Evolutionary conservation across 805 yeast species (phyloP).

Genomic region (Candida loeiensis): DNA sequence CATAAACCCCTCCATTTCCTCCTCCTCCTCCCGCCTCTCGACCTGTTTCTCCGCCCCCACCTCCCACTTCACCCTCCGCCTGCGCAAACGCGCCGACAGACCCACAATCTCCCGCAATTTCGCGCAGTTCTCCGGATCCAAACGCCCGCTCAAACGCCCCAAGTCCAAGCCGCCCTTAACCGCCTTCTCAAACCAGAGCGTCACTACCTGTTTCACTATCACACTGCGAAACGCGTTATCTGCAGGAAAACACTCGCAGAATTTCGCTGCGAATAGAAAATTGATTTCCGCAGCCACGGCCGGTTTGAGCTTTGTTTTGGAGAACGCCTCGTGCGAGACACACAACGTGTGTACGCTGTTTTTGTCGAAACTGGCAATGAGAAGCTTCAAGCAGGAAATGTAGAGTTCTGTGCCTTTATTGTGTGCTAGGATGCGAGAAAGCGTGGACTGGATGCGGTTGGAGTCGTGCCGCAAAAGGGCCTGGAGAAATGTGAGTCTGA

Average conservation of each 20-base stretch:
- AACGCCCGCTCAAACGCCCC: background rate
- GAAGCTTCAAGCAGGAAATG: background rate
- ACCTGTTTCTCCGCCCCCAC: background rate
- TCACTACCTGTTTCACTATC: background rate
- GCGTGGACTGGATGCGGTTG: constrained; percentile 4
- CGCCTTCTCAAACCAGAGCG: constrained; percentile 1
- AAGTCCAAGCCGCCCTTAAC: constrained; percentile 1
- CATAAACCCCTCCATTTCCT: background rate
- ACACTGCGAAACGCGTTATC: background rate
- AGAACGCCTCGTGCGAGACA: background rate
- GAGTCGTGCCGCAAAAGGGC: constrained; percentile 2
- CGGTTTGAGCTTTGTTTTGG: background rate
- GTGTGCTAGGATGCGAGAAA: background rate
- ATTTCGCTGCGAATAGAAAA: background rate
- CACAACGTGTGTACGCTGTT: background rate
- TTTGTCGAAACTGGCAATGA: constrained; percentile 1
- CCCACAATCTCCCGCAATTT: background rate
- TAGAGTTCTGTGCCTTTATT: background rate
- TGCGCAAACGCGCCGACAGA: background rate
- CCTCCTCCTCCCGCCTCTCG: background rate
- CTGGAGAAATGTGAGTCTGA: constrained; percentile 5
- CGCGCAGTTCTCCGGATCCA: background rate
- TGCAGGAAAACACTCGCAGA: background rate
- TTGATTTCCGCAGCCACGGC: background rate
- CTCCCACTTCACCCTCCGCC: background rate